phyloP scores from a whole-genome alignment of 2,329 filamentous ascomycete genomes.

The Sporothrix euskadiensis region DNA sequence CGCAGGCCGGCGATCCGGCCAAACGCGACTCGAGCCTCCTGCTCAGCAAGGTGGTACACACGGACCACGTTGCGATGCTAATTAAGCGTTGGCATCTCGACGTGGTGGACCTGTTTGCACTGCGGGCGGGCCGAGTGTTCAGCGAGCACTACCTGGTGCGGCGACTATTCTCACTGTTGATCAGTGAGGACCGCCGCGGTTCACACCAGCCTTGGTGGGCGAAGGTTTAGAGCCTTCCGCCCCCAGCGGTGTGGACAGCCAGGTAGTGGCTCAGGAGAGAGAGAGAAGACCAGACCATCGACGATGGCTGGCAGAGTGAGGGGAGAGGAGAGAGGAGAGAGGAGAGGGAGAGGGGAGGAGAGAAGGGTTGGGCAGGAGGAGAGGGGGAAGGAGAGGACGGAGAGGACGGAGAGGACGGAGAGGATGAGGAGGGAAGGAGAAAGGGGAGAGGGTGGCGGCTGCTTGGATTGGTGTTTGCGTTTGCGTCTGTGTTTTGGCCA shows the following conservation, averaged over 20 bases:
- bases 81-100: slow-evolving; percentile 61
- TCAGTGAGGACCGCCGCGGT: slow-evolving; percentile 50
- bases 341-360: background rate
- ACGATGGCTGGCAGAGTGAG: background rate
- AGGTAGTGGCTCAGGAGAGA: background rate
- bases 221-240: background rate
- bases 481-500: background rate
- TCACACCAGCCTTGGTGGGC: background rate
- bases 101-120: slow-evolving; percentile 55
- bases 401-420: too few relatives aligned
- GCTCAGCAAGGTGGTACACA: slow-evolving; percentile 52
- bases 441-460: background rate
- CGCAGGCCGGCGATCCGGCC: slow-evolving; percentile 5
- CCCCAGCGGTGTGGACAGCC: background rate
- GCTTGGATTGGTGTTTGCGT: background rate
- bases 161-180: slow-evolving; percentile 55
- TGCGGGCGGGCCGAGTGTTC: slow-evolving; percentile 50
- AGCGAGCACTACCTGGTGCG: slow-evolving; percentile 52
- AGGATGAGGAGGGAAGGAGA: too few relatives aligned
- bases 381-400: background rate
- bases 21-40: slow-evolving; percentile 35
- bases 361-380: too few relatives aligned
- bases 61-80: slow-evolving; percentile 49
- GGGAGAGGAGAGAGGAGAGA: background rate
- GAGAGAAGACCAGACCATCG: background rate